Conservation (phyloP, 345 rosid species). For the Lepidium africanum region DNA sequence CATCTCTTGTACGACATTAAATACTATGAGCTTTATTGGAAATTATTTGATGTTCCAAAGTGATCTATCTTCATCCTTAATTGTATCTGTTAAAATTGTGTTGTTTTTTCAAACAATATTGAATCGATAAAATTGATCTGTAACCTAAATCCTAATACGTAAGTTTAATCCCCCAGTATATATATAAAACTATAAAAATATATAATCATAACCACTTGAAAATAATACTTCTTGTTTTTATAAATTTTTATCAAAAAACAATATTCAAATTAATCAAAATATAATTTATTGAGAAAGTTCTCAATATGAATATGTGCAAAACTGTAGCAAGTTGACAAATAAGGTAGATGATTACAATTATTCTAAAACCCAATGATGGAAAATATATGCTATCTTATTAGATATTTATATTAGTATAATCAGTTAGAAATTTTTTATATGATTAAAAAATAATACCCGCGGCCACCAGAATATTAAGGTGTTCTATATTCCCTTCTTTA, state of each 20-base stretch:
- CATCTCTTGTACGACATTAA: not conserved
- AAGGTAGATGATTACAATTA: not conserved
- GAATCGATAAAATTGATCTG: too few species aligned
- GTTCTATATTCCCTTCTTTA: conserved; percentile 13
- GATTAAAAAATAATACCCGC: not conserved
- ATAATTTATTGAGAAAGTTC: not conserved
- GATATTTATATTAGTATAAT: not conserved
- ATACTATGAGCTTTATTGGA: not conserved
- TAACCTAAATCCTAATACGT: too few species aligned
- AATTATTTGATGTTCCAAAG: not conserved
- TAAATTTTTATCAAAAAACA: not conserved
- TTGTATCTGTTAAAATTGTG: not conserved
- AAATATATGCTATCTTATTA: not conserved
- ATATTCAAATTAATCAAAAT: not conserved
- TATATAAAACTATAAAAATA: too few species aligned
- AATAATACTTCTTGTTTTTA: too few species aligned
- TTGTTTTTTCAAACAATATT: not conserved
- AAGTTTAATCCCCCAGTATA: too few species aligned
- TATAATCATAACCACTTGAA: too few species aligned
- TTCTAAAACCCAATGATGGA: not conserved
- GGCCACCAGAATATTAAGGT: conserved; percentile 22
- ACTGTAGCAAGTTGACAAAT: not conserved
- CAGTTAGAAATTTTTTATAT: not conserved
- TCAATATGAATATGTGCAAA: not conserved
- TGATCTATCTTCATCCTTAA: not conserved